Evolutionary conservation across 2,329 filamentous ascomycete genomes (phyloP), one percentile per base, ranked within the genome.

Genomic region (Arthrinium puccinioides): DNA sequence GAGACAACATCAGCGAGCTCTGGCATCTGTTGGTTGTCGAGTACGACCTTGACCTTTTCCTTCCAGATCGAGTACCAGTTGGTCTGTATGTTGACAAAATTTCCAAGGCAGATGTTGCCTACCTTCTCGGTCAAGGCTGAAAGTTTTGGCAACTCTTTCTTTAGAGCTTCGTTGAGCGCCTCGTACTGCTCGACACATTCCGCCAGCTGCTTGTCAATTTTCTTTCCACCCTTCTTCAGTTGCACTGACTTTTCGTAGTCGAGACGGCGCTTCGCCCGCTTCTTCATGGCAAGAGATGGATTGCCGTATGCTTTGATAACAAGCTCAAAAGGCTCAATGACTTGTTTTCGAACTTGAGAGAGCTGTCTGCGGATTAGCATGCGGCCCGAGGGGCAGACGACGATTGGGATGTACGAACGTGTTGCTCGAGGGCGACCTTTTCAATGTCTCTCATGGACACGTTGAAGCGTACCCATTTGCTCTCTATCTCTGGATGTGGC

Each of bases 381-480:
- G 14, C 27, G 30, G 39, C 4, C 21, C 10, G 5, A 6, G 9
- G 20, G 33, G 37, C 27, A 37, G 37, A 9, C 21, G 40, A 52
- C 37, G 37, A 31, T 39, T 21, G 27, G 41, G 24, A 21, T 28
- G 31, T 21, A 66, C 74, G 74, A 66, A 89, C 82, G 69, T 96
- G 89, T 48, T 90, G 84, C 42, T 88, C 84, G 16, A 97, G 69
- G 5, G 85, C 84, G 45, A 88, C 77, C 42, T 82, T 84, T 52
- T 89, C 82, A 46, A 97, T 79, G 51, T 96, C 89, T 46, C 85
- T 78, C 63, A 94, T 85, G 23, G 84, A 84, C 53, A 88, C 79
- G 47, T 88, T 90, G 61, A 95, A 92, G 44, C 83, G 85, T 34
- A 88, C 84, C 87, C 90, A 97, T 57, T 94, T 94, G 67, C 84